Evolutionary conservation across 2,329 filamentous ascomycete genomes (phyloP).

Genomic region (Colletotrichum nymphaeae): DNA sequence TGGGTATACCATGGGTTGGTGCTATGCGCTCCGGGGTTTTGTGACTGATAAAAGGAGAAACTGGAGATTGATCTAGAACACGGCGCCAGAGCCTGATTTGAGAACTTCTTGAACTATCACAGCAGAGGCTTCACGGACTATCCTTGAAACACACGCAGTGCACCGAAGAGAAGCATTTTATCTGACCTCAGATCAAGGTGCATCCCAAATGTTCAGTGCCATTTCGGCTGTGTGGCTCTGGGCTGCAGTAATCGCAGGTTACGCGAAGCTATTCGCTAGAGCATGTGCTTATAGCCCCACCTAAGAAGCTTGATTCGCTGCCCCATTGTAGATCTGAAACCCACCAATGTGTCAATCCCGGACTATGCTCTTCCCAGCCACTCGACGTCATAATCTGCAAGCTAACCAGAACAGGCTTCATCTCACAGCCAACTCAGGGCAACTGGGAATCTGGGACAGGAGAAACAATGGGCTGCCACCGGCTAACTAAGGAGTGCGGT

Average conservation of each 20-base stretch:
- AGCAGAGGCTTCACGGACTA: conserved; percentile 2
- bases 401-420: conserved; percentile 15
- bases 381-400: conserved; percentile 27
- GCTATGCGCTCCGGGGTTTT: background rate
- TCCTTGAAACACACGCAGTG: conserved; percentile 22
- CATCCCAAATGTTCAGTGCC: conserved; percentile 1
- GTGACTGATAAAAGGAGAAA: background rate
- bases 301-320: conserved; percentile 27
- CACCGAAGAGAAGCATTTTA: background rate
- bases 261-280: background rate
- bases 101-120: background rate
- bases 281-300: background rate
- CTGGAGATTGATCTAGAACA: conserved; percentile 14
- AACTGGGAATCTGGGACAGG: background rate
- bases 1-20: background rate
- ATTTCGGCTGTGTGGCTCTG: background rate
- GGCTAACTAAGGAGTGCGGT: too few relatives aligned
- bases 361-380: conserved; percentile 16
- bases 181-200: background rate
- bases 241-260: background rate
- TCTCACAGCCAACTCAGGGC: background rate
- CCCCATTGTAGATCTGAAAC: conserved; percentile 29
- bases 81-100: background rate
- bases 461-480: background rate
- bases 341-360: conserved; percentile 13